Evolutionary conservation across 495 filamentous ascomycete species (phyloP).

Genomic region (Trichoderma reesei): DNA sequence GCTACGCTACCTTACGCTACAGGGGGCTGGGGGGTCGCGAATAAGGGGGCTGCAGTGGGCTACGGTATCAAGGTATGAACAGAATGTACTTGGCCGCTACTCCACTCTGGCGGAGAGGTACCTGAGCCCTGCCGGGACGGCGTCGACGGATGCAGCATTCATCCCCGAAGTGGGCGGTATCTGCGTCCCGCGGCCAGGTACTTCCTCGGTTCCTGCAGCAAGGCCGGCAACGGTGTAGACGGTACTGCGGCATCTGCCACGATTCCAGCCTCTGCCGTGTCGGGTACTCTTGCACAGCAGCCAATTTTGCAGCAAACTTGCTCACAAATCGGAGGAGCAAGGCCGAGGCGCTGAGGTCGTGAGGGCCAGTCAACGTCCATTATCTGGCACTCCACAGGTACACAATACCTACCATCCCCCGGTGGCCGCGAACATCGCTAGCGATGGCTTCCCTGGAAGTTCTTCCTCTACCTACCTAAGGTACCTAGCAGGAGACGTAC

Average conservation of each 20-base stretch:
- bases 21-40: not conserved
- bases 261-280: not conserved
- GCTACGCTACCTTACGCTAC: no score
- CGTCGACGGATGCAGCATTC: not conserved
- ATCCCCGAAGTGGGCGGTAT: not conserved
- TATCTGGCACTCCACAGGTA: not conserved
- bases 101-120: not conserved
- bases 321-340: not conserved
- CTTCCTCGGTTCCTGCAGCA: not conserved
- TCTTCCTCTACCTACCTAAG: no score
- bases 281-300: not conserved
- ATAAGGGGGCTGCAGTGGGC: conserved; percentile 4
- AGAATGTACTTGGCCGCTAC: not conserved
- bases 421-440: no score
- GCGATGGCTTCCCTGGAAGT: no score
- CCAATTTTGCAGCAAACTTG: not conserved
- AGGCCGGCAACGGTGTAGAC: not conserved
- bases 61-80: no score
- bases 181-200: not conserved
- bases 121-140: not conserved
- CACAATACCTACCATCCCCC: no score
- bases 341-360: not conserved
- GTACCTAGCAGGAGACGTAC: no score
- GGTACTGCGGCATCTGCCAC: not conserved
- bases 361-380: not conserved